These are phyloP conservation scores for Xylaria sp. DNA, from an alignment of 2,329 filamentous ascomycete species.

Conservation along the genomic window DNA sequence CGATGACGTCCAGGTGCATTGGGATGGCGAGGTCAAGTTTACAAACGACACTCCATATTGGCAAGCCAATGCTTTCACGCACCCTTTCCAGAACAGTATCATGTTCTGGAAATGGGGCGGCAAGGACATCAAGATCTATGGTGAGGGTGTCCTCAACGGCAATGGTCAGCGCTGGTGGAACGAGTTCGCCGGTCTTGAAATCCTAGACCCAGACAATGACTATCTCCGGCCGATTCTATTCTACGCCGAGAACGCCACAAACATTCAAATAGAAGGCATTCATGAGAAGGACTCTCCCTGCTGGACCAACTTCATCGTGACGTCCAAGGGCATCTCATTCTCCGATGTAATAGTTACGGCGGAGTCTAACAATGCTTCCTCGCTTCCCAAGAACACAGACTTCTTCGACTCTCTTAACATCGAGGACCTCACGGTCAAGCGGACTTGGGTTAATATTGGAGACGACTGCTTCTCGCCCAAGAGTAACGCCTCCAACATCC, in stretches of 20 bases:
- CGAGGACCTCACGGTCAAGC: conserved; percentile 62
- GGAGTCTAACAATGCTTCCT: conserved; percentile 57
- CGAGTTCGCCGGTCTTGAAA: conserved; percentile 56
- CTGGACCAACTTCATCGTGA: conserved; percentile 72
- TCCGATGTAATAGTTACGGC: conserved; percentile 66
- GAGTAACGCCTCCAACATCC: conserved; percentile 67
- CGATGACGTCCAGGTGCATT: conserved; percentile 66
- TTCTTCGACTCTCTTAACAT: conserved; percentile 71
- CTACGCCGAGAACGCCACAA: conserved; percentile 69
- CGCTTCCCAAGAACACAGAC: conserved; percentile 69
- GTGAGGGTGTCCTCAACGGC: conserved; percentile 66
- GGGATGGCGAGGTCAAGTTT: conserved; percentile 67
- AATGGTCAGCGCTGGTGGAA: conserved; percentile 62
- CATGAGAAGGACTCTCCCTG: conserved; percentile 70
- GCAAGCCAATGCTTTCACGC: conserved; percentile 55
- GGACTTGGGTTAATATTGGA: conserved; percentile 64
- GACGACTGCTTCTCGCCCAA: conserved; percentile 72
- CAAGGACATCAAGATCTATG: conserved; percentile 69
- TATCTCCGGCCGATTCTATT: conserved; percentile 71
- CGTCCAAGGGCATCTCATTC: conserved; percentile 64
- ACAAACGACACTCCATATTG: conserved; percentile 58
- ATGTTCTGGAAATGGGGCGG: conserved; percentile 74
- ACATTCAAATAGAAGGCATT: conserved; percentile 67
- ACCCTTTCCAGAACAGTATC: conserved; percentile 62
- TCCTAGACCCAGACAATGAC: conserved; percentile 63